Percentiles rank a stretch among this genome's conserved stretches.
These are phyloP conservation scores for Raffaelea ambrosiae DNA, from an alignment of 2,329 filamentous ascomycete species.

Conservation along the genomic window DNA sequence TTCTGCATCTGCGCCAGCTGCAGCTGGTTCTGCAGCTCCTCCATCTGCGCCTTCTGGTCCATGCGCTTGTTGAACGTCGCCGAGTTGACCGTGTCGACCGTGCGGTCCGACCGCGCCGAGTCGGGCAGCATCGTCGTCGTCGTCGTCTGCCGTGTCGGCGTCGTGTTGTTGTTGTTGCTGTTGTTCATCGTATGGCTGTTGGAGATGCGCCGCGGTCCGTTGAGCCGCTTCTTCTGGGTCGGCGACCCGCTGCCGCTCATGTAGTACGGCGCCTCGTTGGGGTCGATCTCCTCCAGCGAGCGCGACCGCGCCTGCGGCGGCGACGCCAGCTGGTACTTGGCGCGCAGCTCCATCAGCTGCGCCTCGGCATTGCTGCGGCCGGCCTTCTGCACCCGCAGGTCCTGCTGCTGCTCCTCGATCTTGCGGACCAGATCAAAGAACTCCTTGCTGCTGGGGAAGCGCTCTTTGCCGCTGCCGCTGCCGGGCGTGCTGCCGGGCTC, in stretches of 20 bases:
- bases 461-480: slow-evolving; percentile 26
- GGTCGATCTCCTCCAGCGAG: slow-evolving; percentile 72
- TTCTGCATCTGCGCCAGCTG: slow-evolving; percentile 95
- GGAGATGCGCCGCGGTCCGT: slow-evolving; percentile 50
- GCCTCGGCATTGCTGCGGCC: slow-evolving; percentile 74
- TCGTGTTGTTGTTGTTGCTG: slow-evolving; percentile 37
- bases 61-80: slow-evolving; percentile 67
- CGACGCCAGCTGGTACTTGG: slow-evolving; percentile 54
- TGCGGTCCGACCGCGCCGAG: slow-evolving; percentile 76
- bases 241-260: slow-evolving; percentile 54
- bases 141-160: slow-evolving; percentile 61
- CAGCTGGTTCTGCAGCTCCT: slow-evolving; percentile 87
- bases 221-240: slow-evolving; percentile 47
- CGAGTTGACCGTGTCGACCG: slow-evolving; percentile 64
- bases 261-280: slow-evolving; percentile 62
- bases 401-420: slow-evolving; percentile 81
- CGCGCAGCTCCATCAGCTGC: slow-evolving; percentile 70
- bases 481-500: slow-evolving; percentile 39
- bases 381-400: slow-evolving; percentile 73
- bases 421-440: slow-evolving; percentile 74
- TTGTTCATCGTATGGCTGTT: slow-evolving; percentile 42
- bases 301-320: slow-evolving; percentile 49
- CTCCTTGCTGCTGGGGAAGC: slow-evolving; percentile 7
- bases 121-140: slow-evolving; percentile 49
- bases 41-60: slow-evolving; percentile 83